A percentile compares a stretch with the other conserved stretches of the same genome.
Conservation (phyloP, 2,329 filamentous ascomycete species). For the Aspergillus pseudonomiae region DNA sequence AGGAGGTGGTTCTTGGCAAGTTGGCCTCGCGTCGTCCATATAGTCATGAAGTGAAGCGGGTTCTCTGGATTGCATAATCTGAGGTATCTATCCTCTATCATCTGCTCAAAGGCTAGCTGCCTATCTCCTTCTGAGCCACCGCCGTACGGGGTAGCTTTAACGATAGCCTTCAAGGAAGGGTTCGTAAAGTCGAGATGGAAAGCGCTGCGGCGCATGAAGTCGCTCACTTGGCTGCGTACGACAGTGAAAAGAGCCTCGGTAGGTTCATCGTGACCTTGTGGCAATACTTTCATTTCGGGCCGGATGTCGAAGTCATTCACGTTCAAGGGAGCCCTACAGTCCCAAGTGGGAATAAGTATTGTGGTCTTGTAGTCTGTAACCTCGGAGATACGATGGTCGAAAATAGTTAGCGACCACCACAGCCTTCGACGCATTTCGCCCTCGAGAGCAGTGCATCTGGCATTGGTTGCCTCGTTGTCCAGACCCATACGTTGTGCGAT, state of each 20-base stretch:
- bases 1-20: slow-evolving; percentile 56
- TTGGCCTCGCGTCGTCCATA: slow-evolving; percentile 48
- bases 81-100: slow-evolving; percentile 54
- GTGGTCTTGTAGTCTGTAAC: slow-evolving; percentile 57
- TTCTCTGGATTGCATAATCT: slow-evolving; percentile 43
- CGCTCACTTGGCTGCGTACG: slow-evolving; percentile 46
- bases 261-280: slow-evolving; percentile 31
- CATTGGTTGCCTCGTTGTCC: slow-evolving; percentile 63
- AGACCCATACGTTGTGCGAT: slow-evolving; percentile 70
- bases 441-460: slow-evolving; percentile 55
- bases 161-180: slow-evolving; percentile 41
- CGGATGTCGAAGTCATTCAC: slow-evolving; percentile 47
- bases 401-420: slow-evolving; percentile 72
- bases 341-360: slow-evolving; percentile 47
- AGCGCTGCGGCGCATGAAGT: slow-evolving; percentile 42
- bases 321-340: slow-evolving; percentile 47
- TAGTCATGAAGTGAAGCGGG: slow-evolving; percentile 52
- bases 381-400: slow-evolving; percentile 70
- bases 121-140: slow-evolving; percentile 23
- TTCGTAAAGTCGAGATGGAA: slow-evolving; percentile 53
- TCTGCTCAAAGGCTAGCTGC: slow-evolving; percentile 42
- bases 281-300: slow-evolving; percentile 41
- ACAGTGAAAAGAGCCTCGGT: slow-evolving; percentile 51
- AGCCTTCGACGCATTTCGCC: slow-evolving; percentile 71
- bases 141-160: background rate